phyloP scores from a whole-genome alignment of 257 asterid genomes.

The Echites panduratus region DNA sequence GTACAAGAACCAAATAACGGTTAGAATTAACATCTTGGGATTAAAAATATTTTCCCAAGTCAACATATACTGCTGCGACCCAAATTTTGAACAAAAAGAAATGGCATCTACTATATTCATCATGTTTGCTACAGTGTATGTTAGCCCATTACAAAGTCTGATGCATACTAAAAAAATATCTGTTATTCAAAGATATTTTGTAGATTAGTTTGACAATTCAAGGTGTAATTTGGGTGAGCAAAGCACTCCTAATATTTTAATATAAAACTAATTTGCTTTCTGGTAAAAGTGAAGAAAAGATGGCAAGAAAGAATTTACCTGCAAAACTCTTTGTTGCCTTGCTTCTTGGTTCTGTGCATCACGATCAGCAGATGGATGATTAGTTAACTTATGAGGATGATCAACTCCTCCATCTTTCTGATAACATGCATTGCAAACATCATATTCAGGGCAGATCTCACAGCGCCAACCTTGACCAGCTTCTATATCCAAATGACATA shows the following conservation, averaged over 20 bases:
- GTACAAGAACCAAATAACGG: constrained; percentile 18
- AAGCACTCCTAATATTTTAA: not conserved
- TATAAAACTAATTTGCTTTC: not conserved
- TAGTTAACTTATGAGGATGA: constrained; percentile 87
- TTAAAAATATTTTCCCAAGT: not conserved
- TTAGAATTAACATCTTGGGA: constrained; percentile 4
- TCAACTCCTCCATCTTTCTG: constrained; percentile 71
- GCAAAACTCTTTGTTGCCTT: constrained; percentile 72
- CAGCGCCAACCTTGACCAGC: constrained; percentile 99
- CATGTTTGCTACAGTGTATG: not conserved
- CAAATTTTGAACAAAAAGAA: not conserved
- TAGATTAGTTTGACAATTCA: not conserved
- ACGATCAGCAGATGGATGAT: constrained; percentile 69
- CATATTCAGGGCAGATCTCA: constrained; percentile 93
- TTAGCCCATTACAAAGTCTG: not conserved
- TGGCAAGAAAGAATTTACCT: constrained; percentile 41
- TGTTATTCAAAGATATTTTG: not conserved
- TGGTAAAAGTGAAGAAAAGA: not conserved
- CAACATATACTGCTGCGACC: not conserved
- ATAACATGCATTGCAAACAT: constrained; percentile 79
- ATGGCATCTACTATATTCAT: not conserved
- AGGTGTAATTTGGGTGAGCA: not conserved
- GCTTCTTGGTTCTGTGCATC: constrained; percentile 96
- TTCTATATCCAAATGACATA: constrained; percentile 79
- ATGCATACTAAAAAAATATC: not conserved